Percentiles rank a stretch among this genome's conserved stretches.
Evolutionary conservation across 176 grass and related monocot genomes (phyloP).

Genomic region (Secale cereale): DNA sequence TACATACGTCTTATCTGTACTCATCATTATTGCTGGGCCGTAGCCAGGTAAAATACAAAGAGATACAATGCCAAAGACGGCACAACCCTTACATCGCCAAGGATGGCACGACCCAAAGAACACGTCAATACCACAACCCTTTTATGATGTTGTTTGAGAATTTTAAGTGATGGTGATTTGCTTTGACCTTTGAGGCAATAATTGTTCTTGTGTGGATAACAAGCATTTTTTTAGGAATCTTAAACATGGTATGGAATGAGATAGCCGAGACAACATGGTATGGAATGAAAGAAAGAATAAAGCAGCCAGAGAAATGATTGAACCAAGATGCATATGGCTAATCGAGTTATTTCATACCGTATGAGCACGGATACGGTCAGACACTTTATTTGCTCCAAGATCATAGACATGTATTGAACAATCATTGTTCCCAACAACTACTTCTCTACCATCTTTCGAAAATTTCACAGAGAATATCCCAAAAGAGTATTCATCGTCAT

Average conservation of each 20-base stretch:
- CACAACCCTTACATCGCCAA: not conserved
- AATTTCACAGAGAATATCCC: conserved; percentile 96
- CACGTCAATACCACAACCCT: not conserved
- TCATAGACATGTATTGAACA: conserved; percentile 89
- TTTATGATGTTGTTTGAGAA: not conserved
- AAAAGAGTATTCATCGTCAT: conserved; percentile 41
- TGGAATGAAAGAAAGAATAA: not conserved
- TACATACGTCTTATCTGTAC: too few species aligned
- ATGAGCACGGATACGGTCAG: conserved; percentile 59
- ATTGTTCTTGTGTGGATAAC: not conserved
- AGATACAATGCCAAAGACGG: not conserved
- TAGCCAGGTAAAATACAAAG: not conserved
- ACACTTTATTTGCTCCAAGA: conserved; percentile 74
- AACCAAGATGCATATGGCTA: not conserved
- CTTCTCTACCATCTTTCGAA: conserved; percentile 83
- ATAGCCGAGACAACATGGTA: not conserved
- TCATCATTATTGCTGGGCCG: too few species aligned
- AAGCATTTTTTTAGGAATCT: not conserved
- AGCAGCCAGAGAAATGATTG: not conserved
- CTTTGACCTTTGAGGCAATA: not conserved
- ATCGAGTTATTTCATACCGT: conserved; percentile 32
- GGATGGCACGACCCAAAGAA: not conserved
- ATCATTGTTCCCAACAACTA: conserved; percentile 76
- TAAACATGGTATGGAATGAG: not conserved
- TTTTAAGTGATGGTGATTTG: not conserved